Evolutionary conservation across 176 grass and related monocot species (phyloP).

Genomic region (Secale cereale): DNA sequence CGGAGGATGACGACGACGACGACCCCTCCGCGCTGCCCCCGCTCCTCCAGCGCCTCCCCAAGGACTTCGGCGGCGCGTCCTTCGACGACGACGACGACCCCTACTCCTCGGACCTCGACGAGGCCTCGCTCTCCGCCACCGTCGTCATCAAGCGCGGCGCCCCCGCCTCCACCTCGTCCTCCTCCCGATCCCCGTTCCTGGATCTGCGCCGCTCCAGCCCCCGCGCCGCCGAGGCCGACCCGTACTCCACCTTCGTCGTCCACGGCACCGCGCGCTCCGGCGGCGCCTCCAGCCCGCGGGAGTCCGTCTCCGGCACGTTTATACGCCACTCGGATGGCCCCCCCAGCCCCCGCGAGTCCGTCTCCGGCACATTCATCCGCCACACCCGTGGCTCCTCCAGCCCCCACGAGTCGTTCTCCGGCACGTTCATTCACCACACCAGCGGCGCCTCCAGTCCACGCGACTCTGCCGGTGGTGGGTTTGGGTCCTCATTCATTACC

Average conservation of each 20-base stretch:
- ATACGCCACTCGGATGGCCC: conserved; percentile 26
- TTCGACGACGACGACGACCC: conserved; percentile 83
- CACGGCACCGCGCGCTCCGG: conserved; percentile 39
- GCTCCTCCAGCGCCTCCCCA: conserved; percentile 96
- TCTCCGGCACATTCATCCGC: conserved; percentile 56
- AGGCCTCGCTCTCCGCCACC: conserved; percentile 47
- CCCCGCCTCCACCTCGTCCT: conserved; percentile 27
- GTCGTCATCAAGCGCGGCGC: conserved; percentile 62
- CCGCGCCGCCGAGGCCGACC: conserved; percentile 41
- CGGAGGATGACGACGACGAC: conserved; percentile 53
- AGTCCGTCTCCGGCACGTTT: conserved; percentile 53
- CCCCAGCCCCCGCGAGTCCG: conserved; percentile 36
- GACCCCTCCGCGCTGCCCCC: conserved; percentile 90
- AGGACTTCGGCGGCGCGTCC: conserved; percentile 91
- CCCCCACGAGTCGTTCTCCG: conserved; percentile 38
- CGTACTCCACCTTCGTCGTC: conserved; percentile 65
- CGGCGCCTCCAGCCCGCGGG: conserved; percentile 12
- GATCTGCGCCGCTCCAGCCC: conserved; percentile 67
- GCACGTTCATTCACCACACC: conserved; percentile 37
- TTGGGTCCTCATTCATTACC: conserved; percentile 77
- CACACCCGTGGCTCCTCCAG: conserved; percentile 20
- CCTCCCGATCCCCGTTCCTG: conserved; percentile 60
- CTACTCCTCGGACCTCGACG: conserved; percentile 49
- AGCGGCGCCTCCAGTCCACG: conserved; percentile 35
- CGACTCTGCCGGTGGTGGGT: conserved; percentile 41